A percentile compares a stretch with the other conserved stretches of the same genome.
These are phyloP conservation scores for Trichophyton rubrum DNA, from an alignment of 2,329 filamentous ascomycete genomes.

Conservation along the genomic window DNA sequence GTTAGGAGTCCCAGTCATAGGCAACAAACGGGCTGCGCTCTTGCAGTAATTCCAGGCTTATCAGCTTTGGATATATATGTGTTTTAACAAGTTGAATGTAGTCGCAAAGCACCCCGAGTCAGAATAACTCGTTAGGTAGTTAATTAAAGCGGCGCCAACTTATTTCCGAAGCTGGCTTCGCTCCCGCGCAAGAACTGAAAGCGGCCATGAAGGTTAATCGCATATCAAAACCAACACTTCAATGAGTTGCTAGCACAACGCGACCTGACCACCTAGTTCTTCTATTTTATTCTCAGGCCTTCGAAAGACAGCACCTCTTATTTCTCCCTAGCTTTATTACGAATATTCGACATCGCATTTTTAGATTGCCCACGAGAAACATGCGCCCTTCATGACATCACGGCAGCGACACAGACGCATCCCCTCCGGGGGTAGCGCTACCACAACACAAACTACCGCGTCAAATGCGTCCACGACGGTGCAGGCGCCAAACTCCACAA, in stretches of 20 bases:
- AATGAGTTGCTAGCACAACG: background rate
- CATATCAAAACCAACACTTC: background rate
- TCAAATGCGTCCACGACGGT: slow-evolving; percentile 9
- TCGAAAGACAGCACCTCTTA: background rate
- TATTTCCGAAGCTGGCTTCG: background rate
- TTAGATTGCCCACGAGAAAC: background rate
- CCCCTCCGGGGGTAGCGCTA: slow-evolving; percentile 10
- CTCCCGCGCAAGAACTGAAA: background rate
- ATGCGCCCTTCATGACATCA: slow-evolving; percentile 6
- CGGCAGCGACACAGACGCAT: slow-evolving; percentile 10
- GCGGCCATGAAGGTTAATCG: background rate
- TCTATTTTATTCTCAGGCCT: background rate
- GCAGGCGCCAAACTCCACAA: background rate
- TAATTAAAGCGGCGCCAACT: background rate
- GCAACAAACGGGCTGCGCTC: too few relatives aligned
- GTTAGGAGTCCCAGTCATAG: too few relatives aligned
- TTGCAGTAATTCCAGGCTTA: too few relatives aligned
- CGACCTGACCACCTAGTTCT: background rate
- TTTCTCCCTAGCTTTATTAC: background rate
- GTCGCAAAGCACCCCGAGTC: background rate
- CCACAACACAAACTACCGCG: slow-evolving; percentile 3
- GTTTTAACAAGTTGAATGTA: too few relatives aligned
- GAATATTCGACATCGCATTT: background rate
- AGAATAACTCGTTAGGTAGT: background rate
- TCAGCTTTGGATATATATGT: too few relatives aligned